phyloP scores from a whole-genome alignment of 2,329 filamentous ascomycete genomes.

The Tolypocladium ophioglossoides region DNA sequence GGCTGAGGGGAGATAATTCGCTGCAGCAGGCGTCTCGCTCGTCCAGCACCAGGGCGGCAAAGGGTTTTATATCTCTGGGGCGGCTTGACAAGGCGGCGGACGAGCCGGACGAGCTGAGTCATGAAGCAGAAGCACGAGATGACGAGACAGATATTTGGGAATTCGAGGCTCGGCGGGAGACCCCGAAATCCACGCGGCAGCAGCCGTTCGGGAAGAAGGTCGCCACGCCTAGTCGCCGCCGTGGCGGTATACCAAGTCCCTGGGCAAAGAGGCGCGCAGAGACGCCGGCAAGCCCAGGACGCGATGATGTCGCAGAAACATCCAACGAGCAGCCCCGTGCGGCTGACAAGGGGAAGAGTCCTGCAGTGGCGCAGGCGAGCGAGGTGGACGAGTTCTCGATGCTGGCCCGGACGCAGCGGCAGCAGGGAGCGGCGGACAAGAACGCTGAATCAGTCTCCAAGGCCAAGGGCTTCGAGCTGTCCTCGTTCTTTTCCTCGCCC shows the following conservation, averaged over 20 bases:
- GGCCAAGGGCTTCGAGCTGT: constrained; percentile 33
- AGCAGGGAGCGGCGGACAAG: constrained; percentile 7
- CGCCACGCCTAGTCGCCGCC: constrained; percentile 9
- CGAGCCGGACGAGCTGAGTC: constrained; percentile 5
- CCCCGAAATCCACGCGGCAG: constrained; percentile 21
- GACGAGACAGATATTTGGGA: constrained; percentile 48
- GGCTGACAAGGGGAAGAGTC: constrained; percentile 2
- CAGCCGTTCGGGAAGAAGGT: constrained; percentile 18
- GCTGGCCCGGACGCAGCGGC: constrained; percentile 20
- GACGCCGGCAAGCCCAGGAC: neutral
- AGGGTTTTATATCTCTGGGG: constrained; percentile 1
- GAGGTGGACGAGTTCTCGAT: constrained; percentile 34
- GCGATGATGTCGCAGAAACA: constrained; percentile 3
- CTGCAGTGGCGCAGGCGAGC: constrained; percentile 5
- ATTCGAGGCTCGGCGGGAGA: constrained; percentile 40
- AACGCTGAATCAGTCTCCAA: constrained; percentile 14
- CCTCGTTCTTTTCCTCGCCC: constrained; percentile 49
- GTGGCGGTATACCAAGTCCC: constrained; percentile 23
- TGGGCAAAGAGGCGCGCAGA: constrained; percentile 23
- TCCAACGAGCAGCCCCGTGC: constrained; percentile 5
- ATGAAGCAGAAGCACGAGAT: constrained; percentile 12
- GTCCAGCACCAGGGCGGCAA: constrained; percentile 1
- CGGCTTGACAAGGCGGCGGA: constrained; percentile 8
- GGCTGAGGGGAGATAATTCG: constrained; percentile 22
- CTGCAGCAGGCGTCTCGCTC: constrained; percentile 15